These are phyloP conservation scores for Didymosphaeria variabile DNA, from an alignment of 2,329 filamentous ascomycete genomes.

Conservation along the genomic window DNA sequence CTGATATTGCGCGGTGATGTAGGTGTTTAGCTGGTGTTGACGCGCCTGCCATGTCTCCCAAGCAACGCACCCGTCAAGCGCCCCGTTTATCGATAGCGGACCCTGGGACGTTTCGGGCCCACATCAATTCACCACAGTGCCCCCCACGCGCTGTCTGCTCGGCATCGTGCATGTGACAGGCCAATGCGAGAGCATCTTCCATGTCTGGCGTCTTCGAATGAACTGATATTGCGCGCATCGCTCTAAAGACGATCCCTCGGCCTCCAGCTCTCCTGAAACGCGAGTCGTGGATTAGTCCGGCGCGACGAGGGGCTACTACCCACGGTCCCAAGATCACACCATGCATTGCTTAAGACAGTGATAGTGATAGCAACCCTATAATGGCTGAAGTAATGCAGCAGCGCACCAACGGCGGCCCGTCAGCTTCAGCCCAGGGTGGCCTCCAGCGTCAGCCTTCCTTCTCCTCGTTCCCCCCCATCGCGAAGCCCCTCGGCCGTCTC, in stretches of 20 bases:
- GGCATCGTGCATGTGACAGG: neutral
- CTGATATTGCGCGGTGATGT: slow-evolving; percentile 17
- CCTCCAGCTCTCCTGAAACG: slow-evolving; percentile 5
- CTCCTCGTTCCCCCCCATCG: slow-evolving; percentile 54
- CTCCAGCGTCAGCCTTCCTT: slow-evolving; percentile 54
- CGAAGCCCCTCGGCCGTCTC: slow-evolving; percentile 51
- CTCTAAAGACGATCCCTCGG: neutral
- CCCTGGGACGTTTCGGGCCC: neutral
- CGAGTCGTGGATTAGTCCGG: slow-evolving; percentile 9
- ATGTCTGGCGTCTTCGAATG: neutral
- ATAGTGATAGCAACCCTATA: slow-evolving; percentile 19
- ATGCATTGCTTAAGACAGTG: slow-evolving; percentile 24
- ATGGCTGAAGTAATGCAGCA: slow-evolving; percentile 46
- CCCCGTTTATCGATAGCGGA: slow-evolving; percentile 4
- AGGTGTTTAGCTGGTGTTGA: slow-evolving; percentile 34
- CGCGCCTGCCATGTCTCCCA: slow-evolving; percentile 16
- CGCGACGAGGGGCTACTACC: neutral
- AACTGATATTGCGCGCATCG: neutral
- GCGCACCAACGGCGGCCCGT: slow-evolving; percentile 29
- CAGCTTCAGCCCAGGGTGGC: slow-evolving; percentile 26
- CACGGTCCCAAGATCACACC: slow-evolving; percentile 21
- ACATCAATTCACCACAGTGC: neutral
- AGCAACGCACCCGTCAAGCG: slow-evolving; percentile 25
- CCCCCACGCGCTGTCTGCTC: neutral
- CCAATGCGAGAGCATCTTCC: neutral